phyloP scores from a whole-genome alignment of 192 early-diverging fungal species.

The Coemansia sp. region DNA sequence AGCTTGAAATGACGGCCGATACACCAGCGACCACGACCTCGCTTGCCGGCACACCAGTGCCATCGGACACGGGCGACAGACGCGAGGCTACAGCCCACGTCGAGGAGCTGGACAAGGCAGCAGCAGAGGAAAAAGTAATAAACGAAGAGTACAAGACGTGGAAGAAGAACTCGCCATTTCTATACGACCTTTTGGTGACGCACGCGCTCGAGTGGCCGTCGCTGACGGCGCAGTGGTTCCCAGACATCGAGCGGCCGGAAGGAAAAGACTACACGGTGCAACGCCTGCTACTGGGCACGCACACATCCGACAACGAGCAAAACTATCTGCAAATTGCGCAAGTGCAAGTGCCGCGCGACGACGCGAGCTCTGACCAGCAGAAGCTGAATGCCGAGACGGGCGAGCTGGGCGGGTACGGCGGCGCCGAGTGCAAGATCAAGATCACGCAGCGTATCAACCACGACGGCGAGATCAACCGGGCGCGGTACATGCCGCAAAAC shows the following conservation, averaged over 20 bases:
- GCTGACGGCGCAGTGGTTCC: slow-evolving; percentile 96
- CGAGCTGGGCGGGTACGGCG: slow-evolving; percentile 80
- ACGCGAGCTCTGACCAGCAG: slow-evolving; percentile 58
- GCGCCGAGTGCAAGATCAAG: slow-evolving; percentile 81
- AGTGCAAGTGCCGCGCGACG: slow-evolving; percentile 80
- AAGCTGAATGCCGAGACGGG: slow-evolving; percentile 75
- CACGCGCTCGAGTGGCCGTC: slow-evolving; percentile 99
- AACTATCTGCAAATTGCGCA: slow-evolving; percentile 97
- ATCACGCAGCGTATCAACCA: slow-evolving; percentile 91
- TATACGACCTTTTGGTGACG: slow-evolving; percentile 96
- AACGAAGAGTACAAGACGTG: slow-evolving; percentile 99
- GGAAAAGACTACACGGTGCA: slow-evolving; percentile 92
- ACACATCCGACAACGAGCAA: slow-evolving; percentile 93
- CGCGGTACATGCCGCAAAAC: slow-evolving; percentile 96
- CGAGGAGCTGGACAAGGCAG: slow-evolving; percentile 47
- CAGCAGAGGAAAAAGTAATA: slow-evolving; percentile 77
- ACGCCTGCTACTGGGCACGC: slow-evolving; percentile 88
- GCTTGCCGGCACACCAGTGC: slow-evolving; percentile 44
- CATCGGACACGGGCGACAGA: slow-evolving; percentile 31
- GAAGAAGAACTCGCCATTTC: slow-evolving; percentile 99
- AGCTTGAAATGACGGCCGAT: slow-evolving; percentile 11
- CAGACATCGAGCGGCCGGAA: slow-evolving; percentile 86
- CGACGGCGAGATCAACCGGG: slow-evolving; percentile 96
- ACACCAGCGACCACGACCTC: slow-evolving; percentile 49
- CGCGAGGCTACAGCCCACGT: slow-evolving; percentile 28